Conservation (phyloP, 1,284 basidiomycete species). For the Erythrobasidium hasegawianum region DNA sequence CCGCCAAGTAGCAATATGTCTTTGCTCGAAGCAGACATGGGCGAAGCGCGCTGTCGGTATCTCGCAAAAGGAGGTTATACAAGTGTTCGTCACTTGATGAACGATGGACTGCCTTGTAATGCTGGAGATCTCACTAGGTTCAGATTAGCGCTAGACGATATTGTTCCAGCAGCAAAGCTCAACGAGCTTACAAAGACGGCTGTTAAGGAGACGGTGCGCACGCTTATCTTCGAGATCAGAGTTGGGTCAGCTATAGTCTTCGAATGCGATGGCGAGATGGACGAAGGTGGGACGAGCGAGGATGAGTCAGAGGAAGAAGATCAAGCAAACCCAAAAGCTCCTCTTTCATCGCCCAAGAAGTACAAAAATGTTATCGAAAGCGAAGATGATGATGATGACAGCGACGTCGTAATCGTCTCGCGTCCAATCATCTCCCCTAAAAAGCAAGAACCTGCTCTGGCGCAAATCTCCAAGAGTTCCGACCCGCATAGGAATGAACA, state of each 20-base stretch:
- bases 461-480: too few species aligned
- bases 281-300: conserved; percentile 10
- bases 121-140: conserved; percentile 8
- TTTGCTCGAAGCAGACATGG: conserved; percentile 12
- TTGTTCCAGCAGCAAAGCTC: neutral
- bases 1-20: conserved; percentile 2
- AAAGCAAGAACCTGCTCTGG: too few species aligned
- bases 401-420: neutral
- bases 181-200: neutral
- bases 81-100: neutral
- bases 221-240: conserved; percentile 2
- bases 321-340: neutral
- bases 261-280: conserved; percentile 26
- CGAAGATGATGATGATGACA: neutral
- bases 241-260: conserved; percentile 16
- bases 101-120: conserved; percentile 19
- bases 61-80: conserved; percentile 9
- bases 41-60: neutral
- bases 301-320: neutral
- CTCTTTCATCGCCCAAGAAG: neutral
- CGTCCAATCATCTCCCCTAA: too few species aligned
- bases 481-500: too few species aligned
- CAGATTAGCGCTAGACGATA: neutral
- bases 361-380: neutral
- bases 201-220: neutral